Evolutionary conservation across 768 basidiomycete species (phyloP).

Genomic region (Amanita fuliginea): DNA sequence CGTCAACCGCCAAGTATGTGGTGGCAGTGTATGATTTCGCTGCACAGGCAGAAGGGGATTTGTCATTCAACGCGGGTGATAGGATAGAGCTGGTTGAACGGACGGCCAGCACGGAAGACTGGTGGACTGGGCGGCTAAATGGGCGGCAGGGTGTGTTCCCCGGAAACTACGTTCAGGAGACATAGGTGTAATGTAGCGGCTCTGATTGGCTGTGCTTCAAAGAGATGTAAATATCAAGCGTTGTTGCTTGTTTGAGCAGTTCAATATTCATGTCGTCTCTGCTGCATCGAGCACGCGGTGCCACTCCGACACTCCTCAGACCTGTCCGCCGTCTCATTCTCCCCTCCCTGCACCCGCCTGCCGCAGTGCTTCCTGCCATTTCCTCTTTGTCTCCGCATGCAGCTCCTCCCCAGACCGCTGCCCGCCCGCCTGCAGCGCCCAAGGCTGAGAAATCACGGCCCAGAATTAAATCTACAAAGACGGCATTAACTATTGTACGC

Average conservation of each 20-base stretch:
- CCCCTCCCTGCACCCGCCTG: slow-evolving; percentile 49
- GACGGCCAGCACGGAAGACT: slow-evolving; percentile 78
- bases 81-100: slow-evolving; percentile 83
- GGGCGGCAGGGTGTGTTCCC: slow-evolving; percentile 87
- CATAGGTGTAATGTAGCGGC: slow-evolving; percentile 15
- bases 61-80: slow-evolving; percentile 85
- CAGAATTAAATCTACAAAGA: slow-evolving; percentile 59
- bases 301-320: slow-evolving; percentile 21
- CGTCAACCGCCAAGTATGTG: slow-evolving; percentile 59
- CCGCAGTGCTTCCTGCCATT: slow-evolving; percentile 37
- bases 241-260: no score
- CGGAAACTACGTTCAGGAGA: slow-evolving; percentile 64
- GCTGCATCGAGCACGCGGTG: slow-evolving; percentile 16
- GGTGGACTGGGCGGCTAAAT: slow-evolving; percentile 92
- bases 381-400: slow-evolving; percentile 43
- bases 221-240: slow-evolving; percentile 14
- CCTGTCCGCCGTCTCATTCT: slow-evolving; percentile 52
- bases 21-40: slow-evolving; percentile 92
- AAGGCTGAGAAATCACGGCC: slow-evolving; percentile 55
- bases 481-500: slow-evolving; percentile 65
- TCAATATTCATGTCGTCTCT: slow-evolving; percentile 18
- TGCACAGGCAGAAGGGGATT: slow-evolving; percentile 91
- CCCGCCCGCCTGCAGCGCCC: slow-evolving; percentile 61
- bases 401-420: slow-evolving; percentile 60
- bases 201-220: slow-evolving; percentile 19